Evolutionary conservation across 2,329 filamentous ascomycete species (phyloP), one percentile per base, ranked within the genome.

Genomic region (Chrysoporthe deuterocubensis): DNA sequence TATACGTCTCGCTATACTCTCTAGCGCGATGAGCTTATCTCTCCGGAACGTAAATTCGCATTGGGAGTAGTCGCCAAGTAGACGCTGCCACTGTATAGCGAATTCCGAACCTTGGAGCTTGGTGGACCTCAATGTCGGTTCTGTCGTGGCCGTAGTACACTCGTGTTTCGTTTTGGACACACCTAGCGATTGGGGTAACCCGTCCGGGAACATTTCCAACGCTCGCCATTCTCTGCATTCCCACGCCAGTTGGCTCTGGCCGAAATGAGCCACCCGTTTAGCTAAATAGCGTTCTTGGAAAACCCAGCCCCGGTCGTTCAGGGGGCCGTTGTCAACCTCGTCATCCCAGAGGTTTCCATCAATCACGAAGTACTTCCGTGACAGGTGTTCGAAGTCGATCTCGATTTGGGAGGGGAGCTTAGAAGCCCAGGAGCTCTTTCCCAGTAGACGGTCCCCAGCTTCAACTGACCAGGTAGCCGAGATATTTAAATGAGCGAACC

Each of bases 151-250:
- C 48, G 21, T 50, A 50, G n/a, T 3, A 50, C n/a, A 50, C 48
- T 50, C 48, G 48, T 21, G n/a, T 50, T 50, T 50, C n/a, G n/a
- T 50, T 50, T 50, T n/a, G 48, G 48, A 26, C 21, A 13, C 48
- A 50, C n/a, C 48, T 50, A 50, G n/a, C n/a, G n/a, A 13, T 26
- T 8, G 48, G 48, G 48, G 48, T 14, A 50, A 26, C 11, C 48
- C 48, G 48, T 26, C 48, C 8, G 48, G 48, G 48, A 50, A 50
- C n/a, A 50, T 50, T 16, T 50, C 48, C 21, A 50, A 26, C n/a
- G 48, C 48, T 50, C 48, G 48, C 48, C 48, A 50, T 50, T 50
- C 48, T 50, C 48, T 50, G 48, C 48, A 50, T 50, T 50, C 48
- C 48, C 48, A 50, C n/a, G 48, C 48, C 48, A 50, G 18, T 50